phyloP scores from a whole-genome alignment of 169 alveolate genomes.

The Plasmodium sp. region DNA sequence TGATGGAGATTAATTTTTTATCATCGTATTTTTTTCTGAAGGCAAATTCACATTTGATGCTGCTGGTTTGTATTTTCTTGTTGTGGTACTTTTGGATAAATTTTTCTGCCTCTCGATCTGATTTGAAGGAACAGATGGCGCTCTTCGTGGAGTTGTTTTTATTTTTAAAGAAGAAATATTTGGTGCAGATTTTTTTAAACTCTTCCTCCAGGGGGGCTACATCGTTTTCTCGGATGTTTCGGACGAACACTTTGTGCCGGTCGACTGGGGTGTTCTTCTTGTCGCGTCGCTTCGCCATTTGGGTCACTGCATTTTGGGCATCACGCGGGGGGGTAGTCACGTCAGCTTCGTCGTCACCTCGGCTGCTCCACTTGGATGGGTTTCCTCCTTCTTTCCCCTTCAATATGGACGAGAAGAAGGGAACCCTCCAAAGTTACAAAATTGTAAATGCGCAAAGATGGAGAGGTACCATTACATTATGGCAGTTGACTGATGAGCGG shows the following conservation, averaged over 20 bases:
- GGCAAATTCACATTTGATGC: conserved; percentile 57
- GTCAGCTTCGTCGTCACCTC: neutral
- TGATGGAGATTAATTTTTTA: conserved; percentile 21
- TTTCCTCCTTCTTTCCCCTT: neutral
- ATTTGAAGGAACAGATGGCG: conserved; percentile 53
- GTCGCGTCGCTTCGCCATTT: conserved; percentile 1
- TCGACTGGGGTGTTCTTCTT: conserved; percentile 14
- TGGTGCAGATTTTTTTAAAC: conserved; percentile 32
- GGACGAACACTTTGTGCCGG: conserved; percentile 66
- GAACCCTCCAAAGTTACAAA: neutral
- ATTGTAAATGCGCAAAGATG: neutral
- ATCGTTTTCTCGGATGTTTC: conserved; percentile 42
- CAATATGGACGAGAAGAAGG: neutral
- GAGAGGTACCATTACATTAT: neutral
- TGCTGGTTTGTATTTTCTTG: neutral
- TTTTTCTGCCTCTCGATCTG: conserved; percentile 47
- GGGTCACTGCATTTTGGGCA: conserved; percentile 1
- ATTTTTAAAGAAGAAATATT: conserved; percentile 56
- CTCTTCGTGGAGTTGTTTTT: conserved; percentile 24
- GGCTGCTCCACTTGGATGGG: neutral
- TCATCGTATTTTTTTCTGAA: conserved; percentile 29
- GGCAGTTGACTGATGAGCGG: neutral
- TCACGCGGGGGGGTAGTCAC: neutral
- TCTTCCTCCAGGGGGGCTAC: neutral
- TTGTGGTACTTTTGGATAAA: conserved; percentile 41